A percentile compares a stretch with the other conserved stretches of the same genome.
These are phyloP conservation scores for Entomophthora muscae DNA, from an alignment of 371 early-diverging fungal genomes.

Conservation along the genomic window DNA sequence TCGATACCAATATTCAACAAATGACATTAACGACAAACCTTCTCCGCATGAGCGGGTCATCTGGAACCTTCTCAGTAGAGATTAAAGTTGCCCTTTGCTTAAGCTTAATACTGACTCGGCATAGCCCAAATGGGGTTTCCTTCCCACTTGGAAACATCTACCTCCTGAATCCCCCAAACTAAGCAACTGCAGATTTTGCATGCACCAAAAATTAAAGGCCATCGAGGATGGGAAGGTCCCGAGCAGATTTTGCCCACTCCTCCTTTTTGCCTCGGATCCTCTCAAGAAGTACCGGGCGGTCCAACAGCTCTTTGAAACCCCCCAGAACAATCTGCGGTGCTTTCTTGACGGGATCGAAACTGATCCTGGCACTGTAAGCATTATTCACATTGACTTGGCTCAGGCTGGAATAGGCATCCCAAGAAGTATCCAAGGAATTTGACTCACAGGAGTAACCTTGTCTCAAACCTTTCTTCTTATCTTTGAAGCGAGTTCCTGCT, in stretches of 20 bases:
- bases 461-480: not conserved
- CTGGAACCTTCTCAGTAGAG: not conserved
- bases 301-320: not conserved
- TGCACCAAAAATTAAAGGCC: not conserved
- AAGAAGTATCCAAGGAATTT: not conserved
- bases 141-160: not conserved
- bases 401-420: not conserved
- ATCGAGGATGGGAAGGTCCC: not conserved
- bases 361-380: not conserved
- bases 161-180: not conserved
- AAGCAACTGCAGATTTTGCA: not conserved
- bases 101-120: not conserved
- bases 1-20: not conserved
- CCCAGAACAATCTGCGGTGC: not conserved
- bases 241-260: not conserved
- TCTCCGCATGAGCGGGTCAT: not conserved
- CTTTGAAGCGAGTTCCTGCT: not conserved
- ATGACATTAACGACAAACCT: not conserved
- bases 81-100: not conserved
- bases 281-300: not conserved
- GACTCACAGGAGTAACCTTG: not conserved
- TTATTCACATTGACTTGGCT: not conserved
- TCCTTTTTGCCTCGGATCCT: not conserved
- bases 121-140: slow-evolving; percentile 4
- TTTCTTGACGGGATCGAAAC: not conserved